Evolutionary conservation across 2,329 filamentous ascomycete genomes (phyloP), one percentile per base, ranked within the genome.

Genomic region (Xylariaceae sp.): DNA sequence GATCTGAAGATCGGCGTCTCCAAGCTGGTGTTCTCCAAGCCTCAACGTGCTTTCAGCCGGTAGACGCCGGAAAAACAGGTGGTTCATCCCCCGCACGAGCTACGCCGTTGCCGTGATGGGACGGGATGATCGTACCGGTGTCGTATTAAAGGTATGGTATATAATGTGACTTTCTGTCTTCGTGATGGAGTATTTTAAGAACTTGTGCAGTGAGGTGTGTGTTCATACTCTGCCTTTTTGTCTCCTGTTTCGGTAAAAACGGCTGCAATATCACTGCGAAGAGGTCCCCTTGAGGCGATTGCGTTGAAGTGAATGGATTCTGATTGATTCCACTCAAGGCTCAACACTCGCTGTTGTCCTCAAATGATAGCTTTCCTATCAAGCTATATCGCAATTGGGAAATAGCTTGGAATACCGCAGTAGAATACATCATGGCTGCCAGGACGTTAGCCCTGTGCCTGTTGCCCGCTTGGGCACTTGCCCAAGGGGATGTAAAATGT

Each of bases 401-500:
- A 49, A 47, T n/a, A 49, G 51, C 11, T 30, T 57, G 35, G 51
- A 3, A 49, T 48, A 35, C 51, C 18, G 13, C 49, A 55, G 30
- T 49, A 53, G 42, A 57, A 47, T 51, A 54, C 56, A 48, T 50
- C 60, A 64, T 64, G 62, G 52, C 59, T 37, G 47, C 44, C 9
- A 59, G 45, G 57, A 61, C 15, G 56, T 35, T 64, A 30, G 59
- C 57, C 23, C 50, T 64, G 8, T 61, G 56, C 53, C 50, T 63
- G 39, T 47, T 64, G 10, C 58, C 61, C 9, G 58, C 50, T 5
- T 61, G 58, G 56, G 63, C 55, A 23, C 15, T 63, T 17, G 61
- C 52, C 13, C 61, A 64, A 35, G 54, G 44, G 42, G 56, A 45
- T 45, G 63, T 47, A 34, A 59, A 63, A 56, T 63, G 62, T 64